Percentiles rank a stretch among this genome's conserved stretches.
Evolutionary conservation across 768 basidiomycete species (phyloP).

Genomic region (Sporobolomyces roseus): DNA sequence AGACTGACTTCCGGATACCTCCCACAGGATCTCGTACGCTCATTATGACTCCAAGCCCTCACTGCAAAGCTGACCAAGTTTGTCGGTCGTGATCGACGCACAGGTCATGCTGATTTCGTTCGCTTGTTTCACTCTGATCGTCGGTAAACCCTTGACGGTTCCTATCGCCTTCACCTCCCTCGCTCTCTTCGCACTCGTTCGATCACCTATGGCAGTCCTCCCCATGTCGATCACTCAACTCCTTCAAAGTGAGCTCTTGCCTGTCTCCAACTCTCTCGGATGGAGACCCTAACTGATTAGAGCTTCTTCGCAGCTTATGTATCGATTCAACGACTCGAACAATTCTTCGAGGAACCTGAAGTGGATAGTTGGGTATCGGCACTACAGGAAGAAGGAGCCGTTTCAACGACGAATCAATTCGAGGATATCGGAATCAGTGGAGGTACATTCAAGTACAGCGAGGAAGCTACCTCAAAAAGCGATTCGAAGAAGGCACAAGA

Average conservation of each 20-base stretch:
- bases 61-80: too few relatives aligned
- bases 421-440: too few relatives aligned
- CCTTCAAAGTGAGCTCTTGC: constrained; percentile 4
- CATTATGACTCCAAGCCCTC: too few relatives aligned
- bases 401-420: constrained; percentile 6
- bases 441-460: constrained; percentile 11
- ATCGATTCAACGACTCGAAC: constrained; percentile 47
- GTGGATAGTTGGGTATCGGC: constrained; percentile 48
- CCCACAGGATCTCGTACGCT: neutral
- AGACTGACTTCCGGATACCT: neutral
- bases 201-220: constrained; percentile 29
- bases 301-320: constrained; percentile 39
- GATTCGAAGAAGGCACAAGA: neutral
- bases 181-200: constrained; percentile 58
- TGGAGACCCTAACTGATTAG: too few relatives aligned
- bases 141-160: constrained; percentile 70
- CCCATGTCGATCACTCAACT: constrained; percentile 28
- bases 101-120: constrained; percentile 38
- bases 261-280: neutral
- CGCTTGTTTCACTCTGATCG: constrained; percentile 47
- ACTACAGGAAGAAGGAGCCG: constrained; percentile 40
- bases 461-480: neutral
- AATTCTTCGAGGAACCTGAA: constrained; percentile 49
- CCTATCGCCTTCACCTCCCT: constrained; percentile 83
- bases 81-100: constrained; percentile 32